Percentiles rank a stretch among this genome's conserved stretches.
phyloP scores from a whole-genome alignment of 2,329 filamentous ascomycete genomes.

The Cytospora mali region DNA sequence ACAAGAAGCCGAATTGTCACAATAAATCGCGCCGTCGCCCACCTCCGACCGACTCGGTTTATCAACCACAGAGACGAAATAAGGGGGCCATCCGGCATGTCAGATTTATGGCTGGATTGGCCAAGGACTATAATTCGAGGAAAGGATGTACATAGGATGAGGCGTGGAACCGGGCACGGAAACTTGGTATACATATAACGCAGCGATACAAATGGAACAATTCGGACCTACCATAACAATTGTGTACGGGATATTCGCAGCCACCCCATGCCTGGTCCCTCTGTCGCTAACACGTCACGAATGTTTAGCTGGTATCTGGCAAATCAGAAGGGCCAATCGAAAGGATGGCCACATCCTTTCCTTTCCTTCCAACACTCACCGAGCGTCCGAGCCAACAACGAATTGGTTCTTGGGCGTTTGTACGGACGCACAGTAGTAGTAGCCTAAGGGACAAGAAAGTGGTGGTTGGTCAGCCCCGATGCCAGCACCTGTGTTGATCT shows the following conservation, averaged over 20 bases:
- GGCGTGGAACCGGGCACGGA: background rate
- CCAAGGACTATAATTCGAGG: conserved; percentile 12
- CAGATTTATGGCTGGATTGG: conserved; percentile 1
- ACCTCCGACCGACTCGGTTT: conserved; percentile 2
- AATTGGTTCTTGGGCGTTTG: background rate
- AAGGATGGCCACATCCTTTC: background rate
- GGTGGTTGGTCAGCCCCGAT: background rate
- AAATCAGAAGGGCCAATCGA: background rate
- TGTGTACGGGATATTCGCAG: background rate
- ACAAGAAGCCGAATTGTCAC: conserved; percentile 19
- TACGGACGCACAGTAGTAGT: no score
- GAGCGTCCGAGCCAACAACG: no score
- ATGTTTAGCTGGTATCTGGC: no score
- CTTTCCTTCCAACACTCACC: background rate
- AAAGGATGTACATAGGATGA: conserved; percentile 18
- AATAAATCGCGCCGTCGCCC: conserved; percentile 9
- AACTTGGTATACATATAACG: conserved; percentile 1
- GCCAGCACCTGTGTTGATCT: background rate
- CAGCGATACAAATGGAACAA: background rate
- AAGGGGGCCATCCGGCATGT: background rate
- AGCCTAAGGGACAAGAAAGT: no score
- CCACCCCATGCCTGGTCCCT: background rate
- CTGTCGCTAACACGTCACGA: background rate
- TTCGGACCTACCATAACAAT: background rate
- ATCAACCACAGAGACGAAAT: conserved; percentile 3